Evolutionary conservation across 2,329 filamentous ascomycete species (phyloP), one percentile per base, ranked within the genome.

Genomic region (Graphium sp.): DNA sequence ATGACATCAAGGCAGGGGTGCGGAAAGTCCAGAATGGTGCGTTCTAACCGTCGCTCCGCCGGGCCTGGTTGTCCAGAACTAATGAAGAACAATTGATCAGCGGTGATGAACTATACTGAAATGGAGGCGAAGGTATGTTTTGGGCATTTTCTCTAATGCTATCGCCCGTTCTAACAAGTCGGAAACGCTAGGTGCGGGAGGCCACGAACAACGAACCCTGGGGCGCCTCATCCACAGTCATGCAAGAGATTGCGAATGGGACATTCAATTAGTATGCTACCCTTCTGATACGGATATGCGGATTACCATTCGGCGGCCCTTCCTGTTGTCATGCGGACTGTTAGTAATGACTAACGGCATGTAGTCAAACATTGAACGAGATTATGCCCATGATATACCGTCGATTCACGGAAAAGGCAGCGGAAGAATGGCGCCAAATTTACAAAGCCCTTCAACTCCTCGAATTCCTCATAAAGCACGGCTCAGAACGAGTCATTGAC

Each of bases 321-420:
- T 15, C 20, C n/a, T 28, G 10, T 12, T 18, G 11, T 9, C 20
- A n/a, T 18, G 5, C 18, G 18, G 19, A 16, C 30, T 14, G 8
- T 15, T 7, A 8, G 2, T 22, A 29, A 5, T 12, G 11, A 16
- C 24, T 32, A 22, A 32, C 24, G 5, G n/a, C 17, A 10, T 14
- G 9, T 47, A 94, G 87, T 51, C 84, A 93, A 72, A 72, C 85
- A 29, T 73, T 98, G 32, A 95, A 95, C 54, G 89, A 98, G 55
- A 95, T 98, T 49, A 98, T 98, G 89, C 89, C 89, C 39, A 89
- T 98, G 83, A 93, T 98, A 48, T 98, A 98, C 62, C 89, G 91
- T 47, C 81, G 89, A 39, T 98, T 98, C 54, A 98, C 89, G 35
- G 89, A 98, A 52, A 98, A 98, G 62, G 69, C 84, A 6, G 87